phyloP scores from a whole-genome alignment of 73 alveolate genomes.

The Halteria grandinella region DNA sequence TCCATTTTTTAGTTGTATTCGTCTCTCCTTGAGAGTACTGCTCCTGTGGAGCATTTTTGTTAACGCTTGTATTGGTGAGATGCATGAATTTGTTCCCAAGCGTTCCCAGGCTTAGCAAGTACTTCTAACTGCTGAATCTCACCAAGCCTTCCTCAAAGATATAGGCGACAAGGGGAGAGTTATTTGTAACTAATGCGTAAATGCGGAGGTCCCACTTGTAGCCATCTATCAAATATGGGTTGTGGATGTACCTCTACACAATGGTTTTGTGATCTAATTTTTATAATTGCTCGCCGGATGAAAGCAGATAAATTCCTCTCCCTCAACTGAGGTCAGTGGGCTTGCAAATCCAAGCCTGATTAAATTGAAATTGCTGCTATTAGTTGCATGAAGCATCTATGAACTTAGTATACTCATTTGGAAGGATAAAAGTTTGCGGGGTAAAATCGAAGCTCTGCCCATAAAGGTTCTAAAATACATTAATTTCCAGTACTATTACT shows the following conservation, averaged over 20 bases:
- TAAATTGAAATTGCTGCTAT: too few species aligned
- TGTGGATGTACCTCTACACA: constrained; percentile 77
- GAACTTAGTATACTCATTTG: constrained; percentile 45
- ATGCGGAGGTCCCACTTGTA: constrained; percentile 88
- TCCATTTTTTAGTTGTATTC: constrained; percentile 56
- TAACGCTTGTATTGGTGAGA: constrained; percentile 67
- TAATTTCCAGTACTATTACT: too few species aligned
- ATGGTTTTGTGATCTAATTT: constrained; percentile 18
- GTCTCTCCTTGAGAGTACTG: constrained; percentile 57
- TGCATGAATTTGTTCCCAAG: constrained; percentile 16
- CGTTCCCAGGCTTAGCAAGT: constrained; percentile 4
- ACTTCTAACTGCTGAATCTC: constrained; percentile 87
- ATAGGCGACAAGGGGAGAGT: constrained; percentile 80
- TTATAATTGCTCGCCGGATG: neutral
- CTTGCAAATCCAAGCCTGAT: constrained; percentile 36
- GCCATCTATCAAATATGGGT: constrained; percentile 80
- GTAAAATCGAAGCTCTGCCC: constrained; percentile 20
- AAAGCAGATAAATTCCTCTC: constrained; percentile 21
- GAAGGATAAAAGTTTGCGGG: constrained; percentile 25
- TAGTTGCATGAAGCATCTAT: constrained; percentile 16
- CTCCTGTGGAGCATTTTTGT: constrained; percentile 51
- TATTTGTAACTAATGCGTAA: constrained; percentile 83
- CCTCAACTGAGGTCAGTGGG: constrained; percentile 39
- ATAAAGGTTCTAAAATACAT: too few species aligned
- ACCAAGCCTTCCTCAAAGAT: constrained; percentile 81